Conservation (phyloP, 2,329 filamentous ascomycete species). For the Diaporthe sp. region DNA sequence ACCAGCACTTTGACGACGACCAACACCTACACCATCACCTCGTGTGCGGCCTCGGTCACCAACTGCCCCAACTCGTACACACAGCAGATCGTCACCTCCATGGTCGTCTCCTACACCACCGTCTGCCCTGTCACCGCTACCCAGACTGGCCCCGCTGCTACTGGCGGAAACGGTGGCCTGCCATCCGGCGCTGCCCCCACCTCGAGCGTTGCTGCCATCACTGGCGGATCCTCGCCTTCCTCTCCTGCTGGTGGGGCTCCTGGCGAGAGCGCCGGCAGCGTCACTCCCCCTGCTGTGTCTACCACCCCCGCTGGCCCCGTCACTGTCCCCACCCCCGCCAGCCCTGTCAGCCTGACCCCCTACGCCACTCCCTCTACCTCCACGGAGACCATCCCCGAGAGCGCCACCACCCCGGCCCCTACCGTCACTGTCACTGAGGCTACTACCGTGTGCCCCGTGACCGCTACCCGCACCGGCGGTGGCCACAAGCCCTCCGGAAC, state of each 20-base stretch:
- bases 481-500: constrained; percentile 10
- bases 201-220: background rate
- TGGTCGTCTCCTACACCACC: constrained; percentile 40
- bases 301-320: constrained; percentile 14
- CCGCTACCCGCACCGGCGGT: background rate
- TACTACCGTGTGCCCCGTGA: constrained; percentile 28
- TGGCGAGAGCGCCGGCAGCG: background rate
- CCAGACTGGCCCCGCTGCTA: constrained; percentile 25
- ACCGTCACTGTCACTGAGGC: constrained; percentile 36
- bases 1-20: constrained; percentile 41
- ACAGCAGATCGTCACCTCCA: constrained; percentile 41
- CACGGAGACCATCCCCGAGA: constrained; percentile 38
- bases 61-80: constrained; percentile 44
- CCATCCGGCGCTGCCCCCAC: constrained; percentile 8
- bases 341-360: constrained; percentile 34
- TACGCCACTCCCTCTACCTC: constrained; percentile 34
- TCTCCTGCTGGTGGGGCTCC: background rate
- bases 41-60: constrained; percentile 42
- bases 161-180: background rate
- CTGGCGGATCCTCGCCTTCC: constrained; percentile 2
- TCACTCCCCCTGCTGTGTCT: background rate
- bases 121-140: constrained; percentile 41
- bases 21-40: constrained; percentile 44
- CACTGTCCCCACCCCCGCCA: constrained; percentile 26
- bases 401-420: constrained; percentile 37